Conservation (phyloP, 2,329 filamentous ascomycete genomes). For the Aspergillus ibericus region DNA sequence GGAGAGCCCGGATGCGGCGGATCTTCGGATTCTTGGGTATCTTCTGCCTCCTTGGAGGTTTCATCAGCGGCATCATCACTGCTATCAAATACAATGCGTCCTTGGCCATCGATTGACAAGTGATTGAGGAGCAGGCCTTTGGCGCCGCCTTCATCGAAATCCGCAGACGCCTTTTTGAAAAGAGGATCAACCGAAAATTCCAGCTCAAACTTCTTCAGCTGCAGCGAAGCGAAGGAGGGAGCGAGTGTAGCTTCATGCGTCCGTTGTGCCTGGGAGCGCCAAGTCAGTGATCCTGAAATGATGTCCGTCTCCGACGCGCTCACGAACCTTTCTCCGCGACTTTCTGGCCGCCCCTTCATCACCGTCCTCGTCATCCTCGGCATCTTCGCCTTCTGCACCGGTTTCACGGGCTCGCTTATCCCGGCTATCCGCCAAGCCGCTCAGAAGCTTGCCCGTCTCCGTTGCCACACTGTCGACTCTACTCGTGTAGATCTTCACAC, state of each 20-base stretch:
- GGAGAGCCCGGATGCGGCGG: slow-evolving; percentile 42
- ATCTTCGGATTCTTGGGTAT: slow-evolving; percentile 37
- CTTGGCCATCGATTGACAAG: slow-evolving; percentile 88
- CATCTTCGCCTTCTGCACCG: slow-evolving; percentile 62
- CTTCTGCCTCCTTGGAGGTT: slow-evolving; percentile 40
- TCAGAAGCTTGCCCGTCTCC: slow-evolving; percentile 91
- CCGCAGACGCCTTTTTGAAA: slow-evolving; percentile 98
- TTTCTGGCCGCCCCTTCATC: slow-evolving; percentile 51
- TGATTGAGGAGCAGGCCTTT: slow-evolving; percentile 95
- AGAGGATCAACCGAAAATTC: slow-evolving; percentile 95
- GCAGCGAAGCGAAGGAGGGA: slow-evolving; percentile 80
- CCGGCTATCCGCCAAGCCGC: slow-evolving; percentile 76
- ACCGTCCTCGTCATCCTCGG: slow-evolving; percentile 61
- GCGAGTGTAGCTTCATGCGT: slow-evolving; percentile 93
- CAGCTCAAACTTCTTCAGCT: slow-evolving; percentile 95
- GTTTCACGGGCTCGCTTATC: slow-evolving; percentile 68
- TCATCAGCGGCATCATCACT: slow-evolving; percentile 75
- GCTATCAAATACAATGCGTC: slow-evolving; percentile 96
- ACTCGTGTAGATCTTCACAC: slow-evolving; percentile 99
- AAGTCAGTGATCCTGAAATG: slow-evolving; percentile 22
- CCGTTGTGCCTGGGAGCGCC: slow-evolving; percentile 57
- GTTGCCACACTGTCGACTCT: slow-evolving; percentile 97
- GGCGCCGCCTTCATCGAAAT: slow-evolving; percentile 96
- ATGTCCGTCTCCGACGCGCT: background rate
- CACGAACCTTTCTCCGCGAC: slow-evolving; percentile 67